Percentiles rank a stretch among this genome's conserved stretches.
phyloP scores from a whole-genome alignment of 2,329 filamentous ascomycete genomes.

The Trichoderma koningii region DNA sequence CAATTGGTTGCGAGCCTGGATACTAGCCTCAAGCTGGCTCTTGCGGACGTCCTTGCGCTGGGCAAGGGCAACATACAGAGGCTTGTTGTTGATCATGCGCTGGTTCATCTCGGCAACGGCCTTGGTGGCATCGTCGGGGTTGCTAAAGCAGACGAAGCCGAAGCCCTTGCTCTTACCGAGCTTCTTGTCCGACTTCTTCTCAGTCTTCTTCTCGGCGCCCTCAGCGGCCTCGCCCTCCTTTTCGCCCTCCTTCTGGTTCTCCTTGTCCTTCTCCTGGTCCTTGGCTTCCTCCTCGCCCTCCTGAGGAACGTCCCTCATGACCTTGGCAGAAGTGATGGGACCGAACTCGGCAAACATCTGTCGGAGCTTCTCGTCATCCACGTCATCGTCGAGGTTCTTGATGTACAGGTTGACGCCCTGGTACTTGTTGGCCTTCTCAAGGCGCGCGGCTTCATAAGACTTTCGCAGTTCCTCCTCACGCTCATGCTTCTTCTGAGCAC shows the following conservation, averaged over 20 bases:
- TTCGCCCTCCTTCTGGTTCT: constrained; percentile 50
- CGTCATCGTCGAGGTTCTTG: constrained; percentile 96
- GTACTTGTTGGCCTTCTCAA: constrained; percentile 99
- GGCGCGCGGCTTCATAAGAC: constrained; percentile 95
- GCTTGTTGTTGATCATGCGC: constrained; percentile 97
- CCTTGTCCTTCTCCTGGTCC: constrained; percentile 54
- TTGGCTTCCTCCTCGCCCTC: constrained; percentile 59
- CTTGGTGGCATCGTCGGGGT: constrained; percentile 98
- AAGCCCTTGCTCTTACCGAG: constrained; percentile 99
- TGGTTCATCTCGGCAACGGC: constrained; percentile 99
- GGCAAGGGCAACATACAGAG: constrained; percentile 93
- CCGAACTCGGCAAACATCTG: constrained; percentile 90
- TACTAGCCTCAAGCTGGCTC: constrained; percentile 98
- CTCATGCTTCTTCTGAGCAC: constrained; percentile 99
- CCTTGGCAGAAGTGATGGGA: constrained; percentile 97
- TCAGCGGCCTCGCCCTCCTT: constrained; percentile 51
- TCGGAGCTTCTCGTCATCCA: constrained; percentile 97
- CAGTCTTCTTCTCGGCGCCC: constrained; percentile 58
- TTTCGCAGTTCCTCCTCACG: constrained; percentile 98
- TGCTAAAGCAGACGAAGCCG: constrained; percentile 99
- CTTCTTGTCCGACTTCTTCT: constrained; percentile 62
- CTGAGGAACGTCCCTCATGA: constrained; percentile 82
- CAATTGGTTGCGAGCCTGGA: constrained; percentile 97
- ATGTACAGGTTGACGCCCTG: constrained; percentile 99
- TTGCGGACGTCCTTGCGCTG: constrained; percentile 99